Evolutionary conservation across 352 stramenopile genomes (phyloP).

Genomic region (Phytophthora colocasiae): DNA sequence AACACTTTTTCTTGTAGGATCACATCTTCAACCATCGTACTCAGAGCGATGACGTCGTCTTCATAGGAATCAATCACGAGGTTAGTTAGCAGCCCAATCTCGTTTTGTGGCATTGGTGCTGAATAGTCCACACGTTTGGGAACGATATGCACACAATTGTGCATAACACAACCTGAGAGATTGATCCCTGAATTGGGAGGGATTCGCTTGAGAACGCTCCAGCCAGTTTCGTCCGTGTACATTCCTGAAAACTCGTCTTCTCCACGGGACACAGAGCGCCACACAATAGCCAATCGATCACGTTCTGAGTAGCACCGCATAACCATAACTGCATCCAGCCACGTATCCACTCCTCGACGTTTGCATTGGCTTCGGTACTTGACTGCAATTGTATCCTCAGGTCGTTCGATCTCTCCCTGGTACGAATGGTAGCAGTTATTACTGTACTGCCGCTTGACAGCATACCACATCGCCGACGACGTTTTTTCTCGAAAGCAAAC

Average conservation of each 20-base stretch:
- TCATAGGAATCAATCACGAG: constrained; percentile 65
- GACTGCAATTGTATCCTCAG: constrained; percentile 49
- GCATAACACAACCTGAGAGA: constrained; percentile 44
- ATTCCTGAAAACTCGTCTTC: constrained; percentile 47
- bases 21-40: constrained; percentile 59
- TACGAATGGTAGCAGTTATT: constrained; percentile 48
- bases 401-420: constrained; percentile 16
- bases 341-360: constrained; percentile 28
- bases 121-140: constrained; percentile 36
- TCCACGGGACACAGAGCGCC: constrained; percentile 49
- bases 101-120: constrained; percentile 15
- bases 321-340: constrained; percentile 52
- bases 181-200: constrained; percentile 29
- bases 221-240: constrained; percentile 73
- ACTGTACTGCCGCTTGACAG: constrained; percentile 45
- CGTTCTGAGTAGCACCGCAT: constrained; percentile 55
- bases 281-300: constrained; percentile 62
- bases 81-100: constrained; percentile 58
- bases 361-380: constrained; percentile 46
- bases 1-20: constrained; percentile 43
- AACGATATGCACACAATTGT: constrained; percentile 55
- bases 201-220: constrained; percentile 59
- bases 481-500: constrained; percentile 43
- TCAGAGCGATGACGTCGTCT: constrained; percentile 57
- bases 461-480: constrained; percentile 42